These are phyloP conservation scores for Torulaspora quercuum DNA, from an alignment of 805 yeast genomes.

Conservation along the genomic window DNA sequence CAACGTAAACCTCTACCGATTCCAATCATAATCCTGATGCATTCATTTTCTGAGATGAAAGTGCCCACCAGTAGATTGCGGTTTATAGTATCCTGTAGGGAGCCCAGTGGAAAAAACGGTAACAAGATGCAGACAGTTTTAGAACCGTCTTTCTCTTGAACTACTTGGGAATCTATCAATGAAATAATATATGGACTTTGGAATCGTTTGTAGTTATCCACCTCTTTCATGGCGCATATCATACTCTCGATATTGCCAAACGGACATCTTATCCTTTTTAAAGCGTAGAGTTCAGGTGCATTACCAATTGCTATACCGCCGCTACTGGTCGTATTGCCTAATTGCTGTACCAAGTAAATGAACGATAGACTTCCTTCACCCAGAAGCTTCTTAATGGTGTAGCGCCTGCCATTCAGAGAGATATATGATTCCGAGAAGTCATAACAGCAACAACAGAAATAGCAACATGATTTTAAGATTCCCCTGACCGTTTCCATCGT, in stretches of 20 bases:
- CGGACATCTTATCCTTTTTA: conserved; percentile 85
- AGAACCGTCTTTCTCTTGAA: conserved; percentile 74
- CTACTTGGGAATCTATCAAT: conserved; percentile 65
- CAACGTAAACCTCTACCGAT: conserved; percentile 70
- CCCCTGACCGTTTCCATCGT: conserved; percentile 12
- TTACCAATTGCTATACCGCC: conserved; percentile 4
- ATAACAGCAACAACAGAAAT: conserved; percentile 34
- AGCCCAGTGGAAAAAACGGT: conserved; percentile 71
- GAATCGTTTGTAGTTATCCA: conserved; percentile 70
- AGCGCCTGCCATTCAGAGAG: conserved; percentile 55
- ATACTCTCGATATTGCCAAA: conserved; percentile 72
- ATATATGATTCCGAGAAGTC: conserved; percentile 50
- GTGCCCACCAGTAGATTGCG: conserved; percentile 53
- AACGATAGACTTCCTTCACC: conserved; percentile 92
- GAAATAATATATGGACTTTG: conserved; percentile 62
- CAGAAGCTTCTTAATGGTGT: conserved; percentile 62
- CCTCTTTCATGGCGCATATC: conserved; percentile 70
- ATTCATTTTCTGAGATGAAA: conserved; percentile 58
- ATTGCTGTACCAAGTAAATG: conserved; percentile 68
- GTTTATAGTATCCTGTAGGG: conserved; percentile 78
- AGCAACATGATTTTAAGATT: conserved; percentile 15
- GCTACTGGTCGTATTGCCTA: conserved; percentile 34
- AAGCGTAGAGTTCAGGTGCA: conserved; percentile 51
- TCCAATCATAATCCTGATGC: conserved; percentile 60
- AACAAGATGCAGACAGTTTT: conserved; percentile 72